A percentile compares a stretch with the other conserved stretches of the same genome.
phyloP scores from a whole-genome alignment of 2,329 filamentous ascomycete genomes.

The Phoma sp. region DNA sequence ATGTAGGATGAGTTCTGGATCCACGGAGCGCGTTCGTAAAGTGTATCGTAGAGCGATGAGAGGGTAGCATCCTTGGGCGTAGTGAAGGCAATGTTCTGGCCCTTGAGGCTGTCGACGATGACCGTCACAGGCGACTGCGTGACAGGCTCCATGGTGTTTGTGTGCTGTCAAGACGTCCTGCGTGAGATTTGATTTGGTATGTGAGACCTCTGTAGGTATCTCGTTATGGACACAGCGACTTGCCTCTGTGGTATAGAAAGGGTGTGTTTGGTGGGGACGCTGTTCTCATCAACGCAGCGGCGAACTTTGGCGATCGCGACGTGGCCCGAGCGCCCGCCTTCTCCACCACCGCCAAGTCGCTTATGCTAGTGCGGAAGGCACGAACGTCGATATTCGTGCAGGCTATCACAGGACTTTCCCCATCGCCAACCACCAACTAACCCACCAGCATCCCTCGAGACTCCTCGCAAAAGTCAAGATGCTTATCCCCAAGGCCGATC shows the following conservation, averaged over 20 bases:
- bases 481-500: constrained; percentile 99
- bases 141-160: constrained; percentile 28
- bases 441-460: constrained; percentile 30
- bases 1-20: constrained; percentile 66
- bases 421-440: constrained; percentile 19
- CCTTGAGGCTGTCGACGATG: constrained; percentile 82
- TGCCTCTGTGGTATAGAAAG: neutral
- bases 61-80: constrained; percentile 72
- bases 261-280: neutral
- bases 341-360: constrained; percentile 12
- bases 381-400: constrained; percentile 24
- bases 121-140: constrained; percentile 54
- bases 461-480: constrained; percentile 52
- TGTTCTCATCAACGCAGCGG: constrained; percentile 7
- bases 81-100: constrained; percentile 81
- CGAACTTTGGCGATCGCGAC: constrained; percentile 8
- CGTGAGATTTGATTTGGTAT: neutral
- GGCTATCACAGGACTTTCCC: constrained; percentile 1
- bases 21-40: constrained; percentile 63
- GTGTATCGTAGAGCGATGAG: constrained; percentile 70
- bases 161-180: neutral
- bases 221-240: no score
- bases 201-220: neutral
- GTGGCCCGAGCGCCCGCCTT: constrained; percentile 14
- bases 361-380: constrained; percentile 15